Conservation (phyloP, 2,329 filamentous ascomycete species). For the Coleophoma crateriformis region DNA sequence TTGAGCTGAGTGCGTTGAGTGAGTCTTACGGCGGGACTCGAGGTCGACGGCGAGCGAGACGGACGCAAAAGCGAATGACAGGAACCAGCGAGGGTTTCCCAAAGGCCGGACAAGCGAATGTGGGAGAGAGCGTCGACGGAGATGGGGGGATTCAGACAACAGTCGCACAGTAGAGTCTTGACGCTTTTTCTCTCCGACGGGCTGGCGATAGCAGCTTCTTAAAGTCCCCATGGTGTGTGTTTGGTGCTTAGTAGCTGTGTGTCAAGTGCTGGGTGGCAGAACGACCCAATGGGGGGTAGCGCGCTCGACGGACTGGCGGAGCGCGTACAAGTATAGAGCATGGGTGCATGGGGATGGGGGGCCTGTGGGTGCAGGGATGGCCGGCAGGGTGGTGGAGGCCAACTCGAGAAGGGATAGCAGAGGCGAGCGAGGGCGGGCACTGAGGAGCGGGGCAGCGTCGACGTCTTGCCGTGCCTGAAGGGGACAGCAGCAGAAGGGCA, state of each 20-base stretch:
- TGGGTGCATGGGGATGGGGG: not conserved
- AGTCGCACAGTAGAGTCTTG: constrained; percentile 12
- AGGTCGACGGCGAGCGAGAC: constrained; percentile 3
- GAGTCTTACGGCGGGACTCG: too few relatives aligned
- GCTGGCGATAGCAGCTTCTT: constrained; percentile 21
- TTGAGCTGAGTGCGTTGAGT: too few relatives aligned
- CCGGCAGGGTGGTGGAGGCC: too few relatives aligned
- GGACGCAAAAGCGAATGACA: constrained; percentile 61
- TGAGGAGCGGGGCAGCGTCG: too few relatives aligned
- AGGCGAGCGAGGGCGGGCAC: too few relatives aligned
- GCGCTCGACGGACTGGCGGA: not conserved
- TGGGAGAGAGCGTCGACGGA: constrained; percentile 10
- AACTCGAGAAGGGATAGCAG: too few relatives aligned
- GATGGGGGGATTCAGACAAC: not conserved
- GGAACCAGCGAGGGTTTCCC: constrained; percentile 72
- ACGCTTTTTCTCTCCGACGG: not conserved
- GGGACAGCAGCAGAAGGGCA: too few relatives aligned
- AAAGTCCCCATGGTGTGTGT: constrained; percentile 15
- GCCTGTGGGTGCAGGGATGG: not conserved
- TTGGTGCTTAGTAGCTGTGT: too few relatives aligned
- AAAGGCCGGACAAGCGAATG: constrained; percentile 28
- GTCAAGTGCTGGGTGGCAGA: constrained; percentile 15
- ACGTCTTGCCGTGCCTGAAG: too few relatives aligned
- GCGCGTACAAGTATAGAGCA: not conserved
- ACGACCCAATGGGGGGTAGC: constrained; percentile 9